Base-by-base conservation (phyloP, 371 early-diverging fungal genomes). In the Mortierella sp. region DNA sequence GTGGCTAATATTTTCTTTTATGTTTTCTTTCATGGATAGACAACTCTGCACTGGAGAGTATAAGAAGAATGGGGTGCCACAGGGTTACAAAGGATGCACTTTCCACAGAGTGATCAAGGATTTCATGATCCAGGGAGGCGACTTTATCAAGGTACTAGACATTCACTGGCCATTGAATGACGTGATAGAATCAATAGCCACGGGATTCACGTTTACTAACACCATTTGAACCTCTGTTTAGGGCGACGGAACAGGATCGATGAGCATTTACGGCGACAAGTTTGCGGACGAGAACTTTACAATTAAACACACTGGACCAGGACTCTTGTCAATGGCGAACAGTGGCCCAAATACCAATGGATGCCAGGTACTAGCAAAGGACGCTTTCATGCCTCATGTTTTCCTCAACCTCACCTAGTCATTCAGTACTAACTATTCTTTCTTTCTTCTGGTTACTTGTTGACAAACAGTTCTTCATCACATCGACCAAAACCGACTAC, bases 61-160 rank as follows among this genome's bases (percentile, higher is more conserved):
- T 84, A 92, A 87, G 91, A 84, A 87, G 64, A 90, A 93, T 72
- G 92, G 95, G 28, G 80, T 88, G 47, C 92, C 94, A 21, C 90
- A 92, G 73, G 98, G 97, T 14, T 99, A 93, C 87, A 96, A 96
- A 81, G 91, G 90, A 72, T 90, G 93, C 70, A 81, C 87, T 43
- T 99, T 99, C 85, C 99, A 99, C 82, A 90, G 90, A 81, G 93
- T 97, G 29, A 97, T 97, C 75, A 94, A 95, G 83, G 93, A 95
- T 57, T 99, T 99, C 84, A 99, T 99, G 98, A 90, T 98, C 6
- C 99, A 99, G 81, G 99, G 99, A 37, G 99, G 99, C 21, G 99
- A 99, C 82, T 97, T 99, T 68, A 55, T 94, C 21, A 94, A 92
- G 84, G 90, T 88, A 74, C 50, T 2, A 30, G 14, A 46, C 12